Percentiles rank a stretch among this genome's conserved stretches.
Conservation (phyloP, 306 rosid species). For the Inga laurina region DNA sequence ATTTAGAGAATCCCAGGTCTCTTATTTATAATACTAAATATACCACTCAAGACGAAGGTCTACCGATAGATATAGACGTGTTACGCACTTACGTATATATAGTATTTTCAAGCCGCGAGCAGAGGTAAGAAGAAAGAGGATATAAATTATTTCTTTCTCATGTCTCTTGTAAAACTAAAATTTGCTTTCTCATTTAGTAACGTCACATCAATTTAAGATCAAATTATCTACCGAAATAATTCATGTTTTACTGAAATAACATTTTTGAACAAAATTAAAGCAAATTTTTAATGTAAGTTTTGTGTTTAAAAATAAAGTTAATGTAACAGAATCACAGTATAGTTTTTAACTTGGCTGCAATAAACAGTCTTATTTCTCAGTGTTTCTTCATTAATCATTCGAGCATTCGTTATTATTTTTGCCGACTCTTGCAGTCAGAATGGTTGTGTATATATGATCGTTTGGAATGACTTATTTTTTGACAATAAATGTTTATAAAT, state of each 20-base stretch:
- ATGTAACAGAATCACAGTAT: neutral
- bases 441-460: neutral
- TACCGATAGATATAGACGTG: neutral
- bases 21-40: neutral
- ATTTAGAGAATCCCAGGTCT: constrained; percentile 34
- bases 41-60: constrained; percentile 30
- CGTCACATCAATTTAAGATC: neutral
- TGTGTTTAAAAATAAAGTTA: neutral
- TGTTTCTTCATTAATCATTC: neutral
- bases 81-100: neutral
- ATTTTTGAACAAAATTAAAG: neutral
- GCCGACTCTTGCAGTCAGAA: neutral
- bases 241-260: neutral
- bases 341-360: neutral
- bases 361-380: neutral
- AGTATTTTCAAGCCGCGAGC: constrained; percentile 27
- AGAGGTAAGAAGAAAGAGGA: neutral
- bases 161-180: neutral
- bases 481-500: too few relatives aligned
- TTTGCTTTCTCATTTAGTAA: neutral
- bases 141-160: neutral
- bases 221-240: neutral
- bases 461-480: too few relatives aligned
- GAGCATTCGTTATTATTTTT: neutral
- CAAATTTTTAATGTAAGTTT: neutral